These are phyloP conservation scores for Aureobasidium zeae DNA, from an alignment of 2,329 filamentous ascomycete genomes.

Conservation along the genomic window DNA sequence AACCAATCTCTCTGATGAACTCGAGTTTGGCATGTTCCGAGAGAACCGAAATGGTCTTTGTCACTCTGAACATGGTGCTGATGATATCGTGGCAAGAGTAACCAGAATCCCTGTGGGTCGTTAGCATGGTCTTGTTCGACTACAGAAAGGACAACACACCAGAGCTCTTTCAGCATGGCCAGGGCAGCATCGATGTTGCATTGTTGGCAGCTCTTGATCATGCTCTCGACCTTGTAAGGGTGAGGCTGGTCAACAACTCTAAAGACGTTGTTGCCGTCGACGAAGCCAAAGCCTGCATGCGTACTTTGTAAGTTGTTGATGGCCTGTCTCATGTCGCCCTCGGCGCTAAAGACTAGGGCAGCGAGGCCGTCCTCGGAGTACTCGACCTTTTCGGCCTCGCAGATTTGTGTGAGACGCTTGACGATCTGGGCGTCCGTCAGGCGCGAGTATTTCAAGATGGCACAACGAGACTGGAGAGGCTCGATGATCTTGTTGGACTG, in stretches of 20 bases:
- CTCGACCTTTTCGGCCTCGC: constrained; percentile 81
- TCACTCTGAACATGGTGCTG: constrained; percentile 97
- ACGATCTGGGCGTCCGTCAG: constrained; percentile 90
- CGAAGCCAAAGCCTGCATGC: constrained; percentile 84
- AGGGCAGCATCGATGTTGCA: constrained; percentile 81
- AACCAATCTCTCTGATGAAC: constrained; percentile 91
- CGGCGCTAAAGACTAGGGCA: constrained; percentile 92
- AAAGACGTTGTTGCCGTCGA: constrained; percentile 97
- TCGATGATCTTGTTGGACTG: constrained; percentile 99
- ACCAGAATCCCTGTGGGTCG: constrained; percentile 54
- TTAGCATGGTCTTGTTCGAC: background rate
- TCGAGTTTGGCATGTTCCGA: constrained; percentile 94
- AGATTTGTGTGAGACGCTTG: constrained; percentile 82
- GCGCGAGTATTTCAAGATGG: constrained; percentile 86
- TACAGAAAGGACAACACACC: constrained; percentile 40
- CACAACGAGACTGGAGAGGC: constrained; percentile 92
- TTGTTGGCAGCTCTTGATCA: constrained; percentile 96
- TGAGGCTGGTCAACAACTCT: constrained; percentile 94
- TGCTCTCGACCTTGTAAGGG: constrained; percentile 95
- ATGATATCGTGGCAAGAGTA: constrained; percentile 99
- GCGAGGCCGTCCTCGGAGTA: constrained; percentile 90
- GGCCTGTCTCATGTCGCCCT: constrained; percentile 97
- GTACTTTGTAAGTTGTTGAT: constrained; percentile 98
- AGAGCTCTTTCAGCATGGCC: constrained; percentile 79
- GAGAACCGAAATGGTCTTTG: constrained; percentile 84